Evolutionary conservation across 2,329 filamentous ascomycete species (phyloP).

Genomic region (Beauveria rudraprayagi): DNA sequence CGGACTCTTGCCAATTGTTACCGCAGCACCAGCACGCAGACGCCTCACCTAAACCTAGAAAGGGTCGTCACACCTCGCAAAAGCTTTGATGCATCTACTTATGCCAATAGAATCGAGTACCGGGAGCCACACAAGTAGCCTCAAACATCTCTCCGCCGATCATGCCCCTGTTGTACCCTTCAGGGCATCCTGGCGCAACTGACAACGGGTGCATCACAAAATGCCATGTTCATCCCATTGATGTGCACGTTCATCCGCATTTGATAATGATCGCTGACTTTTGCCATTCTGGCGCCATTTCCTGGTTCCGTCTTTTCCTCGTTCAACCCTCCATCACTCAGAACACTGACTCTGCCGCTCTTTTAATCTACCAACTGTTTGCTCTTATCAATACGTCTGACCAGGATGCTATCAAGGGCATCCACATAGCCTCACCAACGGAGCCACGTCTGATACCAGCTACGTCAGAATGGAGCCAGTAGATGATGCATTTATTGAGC

Average conservation of each 20-base stretch:
- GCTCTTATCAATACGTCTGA: slow-evolving; percentile 4
- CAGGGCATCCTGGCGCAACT: not conserved
- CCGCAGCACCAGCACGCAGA: not conserved
- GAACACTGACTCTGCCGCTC: not conserved
- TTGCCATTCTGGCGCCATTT: not conserved
- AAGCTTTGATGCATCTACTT: not conserved
- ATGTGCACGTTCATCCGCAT: not conserved
- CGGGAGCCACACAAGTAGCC: not conserved
- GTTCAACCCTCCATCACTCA: slow-evolving; percentile 1
- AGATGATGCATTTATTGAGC: not conserved
- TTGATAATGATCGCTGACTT: not conserved
- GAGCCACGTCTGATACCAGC: slow-evolving; percentile 2
- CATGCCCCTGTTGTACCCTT: not conserved
- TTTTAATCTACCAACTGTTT: not conserved
- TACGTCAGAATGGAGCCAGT: slow-evolving; percentile 8
- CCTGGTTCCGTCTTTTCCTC: slow-evolving; percentile 1
- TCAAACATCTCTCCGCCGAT: not conserved
- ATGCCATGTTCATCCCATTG: not conserved
- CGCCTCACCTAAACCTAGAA: not conserved
- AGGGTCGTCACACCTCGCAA: not conserved
- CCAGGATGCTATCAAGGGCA: slow-evolving; percentile 10
- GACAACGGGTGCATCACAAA: not conserved
- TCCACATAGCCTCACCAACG: slow-evolving; percentile 10
- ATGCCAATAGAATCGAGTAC: not conserved
- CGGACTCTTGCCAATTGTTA: not conserved